Evolutionary conservation across 495 filamentous ascomycete species (phyloP), one percentile per base, ranked within the genome.

Genomic region (Penicillium riverlandense): DNA sequence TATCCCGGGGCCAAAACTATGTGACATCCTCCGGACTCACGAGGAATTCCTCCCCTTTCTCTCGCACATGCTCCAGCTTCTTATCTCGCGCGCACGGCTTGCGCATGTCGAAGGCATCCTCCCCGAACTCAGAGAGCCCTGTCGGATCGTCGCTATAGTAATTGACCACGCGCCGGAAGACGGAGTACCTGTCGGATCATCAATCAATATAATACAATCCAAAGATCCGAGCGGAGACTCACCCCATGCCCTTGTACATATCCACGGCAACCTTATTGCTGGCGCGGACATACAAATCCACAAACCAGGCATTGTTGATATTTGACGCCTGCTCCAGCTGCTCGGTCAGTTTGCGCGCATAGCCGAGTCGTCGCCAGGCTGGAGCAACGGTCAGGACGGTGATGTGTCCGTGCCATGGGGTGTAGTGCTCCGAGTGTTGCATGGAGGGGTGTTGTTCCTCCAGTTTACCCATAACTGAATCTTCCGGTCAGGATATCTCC

Each of bases 381-480:
- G 92, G 92, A 11, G 90, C 86, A 16, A 98, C 88, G 3, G 92
- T 96, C 12, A 98, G 74, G 33, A 90, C 90, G 12, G 92, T 98
- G 66, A 98, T 95, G 67, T 98, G 92, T 28, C 90, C 92, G 66
- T 97, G 92, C 86, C 88, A 97, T 16, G 94, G 90, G 13, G 91
- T 85, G 65, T 91, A 95, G 67, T 94, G 87, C 51, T 84, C 76
- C 40, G 83, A 88, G 55, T 79, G 77, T 38, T 76, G 66, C 62
- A 82, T 76, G 43, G 77, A 78, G 13, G 79, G 69, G 16, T 87
- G 90, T 30, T 89, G 89, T 53, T 88, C 83, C 70, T 97, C 94
- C 41, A 92, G 72, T 68, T 98, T 98, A 49, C 90, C 92, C 78
- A 97, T 91, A 54, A 98, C 92, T 96, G 47, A 35, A 28, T 36